Evolutionary conservation across 2,329 filamentous ascomycete species (phyloP), one percentile per base, ranked within the genome.

Genomic region (Scopulariopsis brevicaulis): DNA sequence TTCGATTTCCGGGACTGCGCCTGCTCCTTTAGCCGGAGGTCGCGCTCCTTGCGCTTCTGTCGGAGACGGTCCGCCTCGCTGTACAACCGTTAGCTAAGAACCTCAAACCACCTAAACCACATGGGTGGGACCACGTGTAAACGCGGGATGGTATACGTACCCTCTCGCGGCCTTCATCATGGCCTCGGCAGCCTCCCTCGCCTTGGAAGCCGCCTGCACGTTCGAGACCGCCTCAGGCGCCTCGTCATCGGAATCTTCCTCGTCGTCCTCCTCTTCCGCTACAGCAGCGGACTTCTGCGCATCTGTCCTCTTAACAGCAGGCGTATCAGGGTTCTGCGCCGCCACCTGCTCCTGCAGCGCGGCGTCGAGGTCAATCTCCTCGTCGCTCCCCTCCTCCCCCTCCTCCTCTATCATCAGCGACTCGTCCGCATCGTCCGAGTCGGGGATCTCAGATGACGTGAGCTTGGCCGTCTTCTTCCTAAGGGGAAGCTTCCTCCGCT

Each of bases 171-270:
- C 78, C 59, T 77, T 77, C 59, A 75, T 72, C 43, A 75, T 74
- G 15, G 72, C 74, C 60, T 77, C 72, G 1, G 73, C 71, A 3
- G 75, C 73, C 62, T 77, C 73, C 60, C 75, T 73, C 24, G 73
- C 70, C 59, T 77, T 70, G 15, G 70, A 73, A 1, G 78, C 79
- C 3, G 75, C 78, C 54, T 73, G 72, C 14, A 70, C 67, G 1
- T 79, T 79, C 0, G 81, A 83, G n/a, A 84, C 74, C 3, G 78
- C 80, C 67, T 84, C 81, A 10, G 81, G 81, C 0, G 80, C 80
- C 56, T 83, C 79, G 51, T 80, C 78, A 12, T 73, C 72, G 18
- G 28, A 53, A 20, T 58, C 56, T 35, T 43, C 32, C 5, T 46
- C 55, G 3, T 74, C 73, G 1, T 71, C 71, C 8, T 71, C 69